Evolutionary conservation across 257 asterid species (phyloP), one percentile per base, ranked within the genome.

Genomic region (Apocynum venetum): DNA sequence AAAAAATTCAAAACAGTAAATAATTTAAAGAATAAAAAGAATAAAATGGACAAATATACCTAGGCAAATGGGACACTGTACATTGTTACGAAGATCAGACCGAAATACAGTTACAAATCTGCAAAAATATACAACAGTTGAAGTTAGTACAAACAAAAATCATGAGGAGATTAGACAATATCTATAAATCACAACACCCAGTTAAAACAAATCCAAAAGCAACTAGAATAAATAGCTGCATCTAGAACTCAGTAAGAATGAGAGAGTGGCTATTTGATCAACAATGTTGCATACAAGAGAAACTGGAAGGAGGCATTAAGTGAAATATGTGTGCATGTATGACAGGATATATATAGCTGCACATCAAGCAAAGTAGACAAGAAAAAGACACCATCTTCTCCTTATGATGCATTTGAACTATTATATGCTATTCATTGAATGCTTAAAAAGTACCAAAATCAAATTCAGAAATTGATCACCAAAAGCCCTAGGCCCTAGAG

Each of bases 21-120:
- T 47, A 71, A 64, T 78, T 75, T 67, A 66, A 66, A 76, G 76
- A 56, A 49, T 19, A 15, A 47, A n/a, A 72, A 52, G 3, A 43
- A 35, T 15, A 75, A 77, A 57, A 65, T 48, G 31, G 60, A 76
- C 46, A 65, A 6, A 53, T 72, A 46, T 86, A 86, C 89, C 89
- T 86, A 86, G 83, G 83, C 88, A 86, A 72, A 84, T 86, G 76
- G 86, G 88, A 49, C 89, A 86, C 61, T 84, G 88, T 70, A 86
- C 86, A 82, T 82, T 79, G 77, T 77, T 79, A 69, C 87, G 88
- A 63, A 84, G 64, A 17, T 80, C 87, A 51, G 85, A 76, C 63
- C 85, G 84, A 36, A 76, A 69, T 47, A 84, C 83, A 46, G 80
- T 38, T 11, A 86, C 51, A 68, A 78, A 56, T 76, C 90, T 86